phyloP scores from a whole-genome alignment of 495 filamentous ascomycete genomes.

The Tuber calosporum region DNA sequence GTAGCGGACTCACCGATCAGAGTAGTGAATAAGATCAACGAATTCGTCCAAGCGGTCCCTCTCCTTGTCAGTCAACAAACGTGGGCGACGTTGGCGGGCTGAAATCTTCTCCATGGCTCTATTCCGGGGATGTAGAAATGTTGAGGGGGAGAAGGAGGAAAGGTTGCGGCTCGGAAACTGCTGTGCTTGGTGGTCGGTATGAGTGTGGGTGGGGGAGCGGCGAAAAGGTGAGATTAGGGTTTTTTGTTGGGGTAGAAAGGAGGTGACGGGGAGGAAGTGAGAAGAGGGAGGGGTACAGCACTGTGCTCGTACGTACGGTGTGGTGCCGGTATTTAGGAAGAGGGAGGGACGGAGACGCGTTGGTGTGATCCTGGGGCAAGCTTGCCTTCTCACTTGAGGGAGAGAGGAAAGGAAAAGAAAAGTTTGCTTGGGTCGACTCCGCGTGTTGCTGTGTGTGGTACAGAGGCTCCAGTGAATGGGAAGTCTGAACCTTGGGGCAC shows the following conservation, averaged over 20 bases:
- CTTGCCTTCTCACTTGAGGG: conserved; percentile 4
- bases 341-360: conserved; percentile 36
- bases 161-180: neutral
- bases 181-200: neutral
- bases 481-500: neutral
- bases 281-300: conserved; percentile 32
- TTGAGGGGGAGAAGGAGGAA: neutral
- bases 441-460: conserved; percentile 10
- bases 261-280: conserved; percentile 39
- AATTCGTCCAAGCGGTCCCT: conserved; percentile 79
- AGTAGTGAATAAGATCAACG: conserved; percentile 88
- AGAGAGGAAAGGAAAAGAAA: neutral
- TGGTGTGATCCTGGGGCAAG: conserved; percentile 22
- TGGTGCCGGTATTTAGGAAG: conserved; percentile 26
- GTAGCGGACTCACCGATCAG: conserved; percentile 60
- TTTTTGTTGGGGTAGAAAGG: conserved; percentile 13
- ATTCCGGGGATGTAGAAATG: conserved; percentile 8
- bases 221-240: neutral
- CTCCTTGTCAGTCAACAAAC: conserved; percentile 72
- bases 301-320: too few relatives aligned
- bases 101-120: conserved; percentile 65
- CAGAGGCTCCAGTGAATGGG: neutral
- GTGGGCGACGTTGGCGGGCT: conserved; percentile 75
- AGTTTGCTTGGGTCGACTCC: conserved; percentile 20
- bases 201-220: neutral